Evolutionary conservation across 2,329 filamentous ascomycete species (phyloP).

Genomic region (Madurella mycetomatis): DNA sequence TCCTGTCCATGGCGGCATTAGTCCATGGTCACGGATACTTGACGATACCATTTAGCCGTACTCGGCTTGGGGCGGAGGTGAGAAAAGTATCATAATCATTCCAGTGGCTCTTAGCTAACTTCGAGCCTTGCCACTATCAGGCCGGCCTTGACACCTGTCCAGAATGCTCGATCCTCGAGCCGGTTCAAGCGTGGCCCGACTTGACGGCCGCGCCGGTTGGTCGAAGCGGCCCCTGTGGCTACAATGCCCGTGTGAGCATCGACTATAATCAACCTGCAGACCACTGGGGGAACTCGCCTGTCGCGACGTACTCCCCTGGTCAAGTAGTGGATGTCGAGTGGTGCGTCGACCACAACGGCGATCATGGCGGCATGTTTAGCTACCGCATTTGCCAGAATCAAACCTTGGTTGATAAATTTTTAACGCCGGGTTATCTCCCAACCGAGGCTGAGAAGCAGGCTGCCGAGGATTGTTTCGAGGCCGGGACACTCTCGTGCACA

Average conservation of each 20-base stretch:
- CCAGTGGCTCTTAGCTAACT: slow-evolving; percentile 1
- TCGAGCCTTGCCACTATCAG: slow-evolving; percentile 27
- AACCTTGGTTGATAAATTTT: slow-evolving; percentile 45
- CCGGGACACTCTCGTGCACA: slow-evolving; percentile 44
- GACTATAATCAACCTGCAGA: slow-evolving; percentile 48
- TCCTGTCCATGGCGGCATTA: slow-evolving; percentile 14
- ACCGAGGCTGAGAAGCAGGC: slow-evolving; percentile 49
- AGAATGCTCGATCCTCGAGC: slow-evolving; percentile 52
- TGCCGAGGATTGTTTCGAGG: slow-evolving; percentile 49
- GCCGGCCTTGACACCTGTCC: slow-evolving; percentile 47
- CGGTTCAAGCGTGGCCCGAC: slow-evolving; percentile 47
- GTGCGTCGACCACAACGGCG: slow-evolving; percentile 54
- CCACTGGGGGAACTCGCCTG: slow-evolving; percentile 41
- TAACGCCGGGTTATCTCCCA: slow-evolving; percentile 43
- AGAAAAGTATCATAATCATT: neutral
- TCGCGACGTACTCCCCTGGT: slow-evolving; percentile 43
- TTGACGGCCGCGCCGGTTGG: slow-evolving; percentile 42
- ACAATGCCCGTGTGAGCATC: slow-evolving; percentile 48
- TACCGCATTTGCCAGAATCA: slow-evolving; percentile 52
- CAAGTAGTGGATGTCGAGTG: slow-evolving; percentile 47
- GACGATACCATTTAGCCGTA: slow-evolving; percentile 40
- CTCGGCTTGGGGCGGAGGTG: slow-evolving; percentile 42
- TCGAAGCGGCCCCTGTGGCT: slow-evolving; percentile 48
- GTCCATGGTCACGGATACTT: slow-evolving; percentile 43
- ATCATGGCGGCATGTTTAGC: slow-evolving; percentile 54